These are phyloP conservation scores for Suhomyces sp. DNA, from an alignment of 805 yeast genomes.

Conservation along the genomic window DNA sequence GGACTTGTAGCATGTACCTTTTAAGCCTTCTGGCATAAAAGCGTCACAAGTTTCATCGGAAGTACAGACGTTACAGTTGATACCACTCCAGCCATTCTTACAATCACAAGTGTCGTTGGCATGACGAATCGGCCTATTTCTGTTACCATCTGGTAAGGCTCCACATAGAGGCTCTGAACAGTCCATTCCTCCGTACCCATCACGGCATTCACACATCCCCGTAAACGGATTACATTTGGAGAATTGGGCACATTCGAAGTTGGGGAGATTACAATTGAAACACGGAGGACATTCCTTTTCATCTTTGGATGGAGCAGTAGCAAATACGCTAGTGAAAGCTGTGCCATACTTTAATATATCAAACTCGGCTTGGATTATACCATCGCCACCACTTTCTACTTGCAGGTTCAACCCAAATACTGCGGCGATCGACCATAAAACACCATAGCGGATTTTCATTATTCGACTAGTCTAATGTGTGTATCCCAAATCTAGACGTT, in stretches of 20 bases:
- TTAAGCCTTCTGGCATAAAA: conserved; percentile 80
- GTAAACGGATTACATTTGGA: conserved; percentile 84
- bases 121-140: conserved; percentile 61
- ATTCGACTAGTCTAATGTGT: neutral
- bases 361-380: neutral
- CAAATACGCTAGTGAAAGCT: neutral
- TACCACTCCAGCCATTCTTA: conserved; percentile 86
- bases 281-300: conserved; percentile 76
- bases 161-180: conserved; percentile 91
- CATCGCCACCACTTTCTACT: neutral
- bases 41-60: conserved; percentile 74
- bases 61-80: conserved; percentile 87
- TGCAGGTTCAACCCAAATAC: neutral
- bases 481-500: neutral
- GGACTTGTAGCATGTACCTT: conserved; percentile 84
- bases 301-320: neutral
- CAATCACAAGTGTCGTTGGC: conserved; percentile 63
- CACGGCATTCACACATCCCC: conserved; percentile 89
- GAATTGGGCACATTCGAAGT: conserved; percentile 86
- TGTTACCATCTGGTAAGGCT: conserved; percentile 58
- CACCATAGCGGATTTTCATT: neutral
- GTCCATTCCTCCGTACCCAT: conserved; percentile 92
- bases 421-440: neutral
- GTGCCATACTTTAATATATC: neutral
- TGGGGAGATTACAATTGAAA: conserved; percentile 91